Conservation (phyloP, 2,329 filamentous ascomycete genomes). For the Didymella arachidicola region DNA sequence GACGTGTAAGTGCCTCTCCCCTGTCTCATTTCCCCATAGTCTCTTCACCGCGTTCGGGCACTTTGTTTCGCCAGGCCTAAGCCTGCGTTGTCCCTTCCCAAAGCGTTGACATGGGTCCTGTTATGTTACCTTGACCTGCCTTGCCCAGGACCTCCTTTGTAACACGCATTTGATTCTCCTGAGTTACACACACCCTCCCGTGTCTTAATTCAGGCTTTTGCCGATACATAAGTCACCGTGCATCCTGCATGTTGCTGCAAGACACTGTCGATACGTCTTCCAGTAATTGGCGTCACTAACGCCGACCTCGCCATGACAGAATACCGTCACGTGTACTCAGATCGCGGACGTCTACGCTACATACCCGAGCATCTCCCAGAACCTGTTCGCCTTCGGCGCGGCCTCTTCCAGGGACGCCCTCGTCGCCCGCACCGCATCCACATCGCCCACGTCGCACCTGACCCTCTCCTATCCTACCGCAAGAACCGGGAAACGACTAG, state of each 20-base stretch:
- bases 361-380: constrained; percentile 48
- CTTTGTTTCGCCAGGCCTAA: constrained; percentile 43
- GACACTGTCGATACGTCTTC: constrained; percentile 18
- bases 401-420: constrained; percentile 59
- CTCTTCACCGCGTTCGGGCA: constrained; percentile 30
- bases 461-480: constrained; percentile 43
- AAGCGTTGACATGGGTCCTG: constrained; percentile 43
- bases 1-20: constrained; percentile 38
- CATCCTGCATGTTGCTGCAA: constrained; percentile 27
- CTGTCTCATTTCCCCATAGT: constrained; percentile 47
- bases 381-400: constrained; percentile 34
- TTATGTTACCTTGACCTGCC: constrained; percentile 42
- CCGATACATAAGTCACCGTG: constrained; percentile 32
- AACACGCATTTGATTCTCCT: constrained; percentile 41
- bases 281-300: constrained; percentile 42
- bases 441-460: constrained; percentile 60
- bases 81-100: constrained; percentile 35
- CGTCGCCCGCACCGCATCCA: constrained; percentile 65
- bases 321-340: constrained; percentile 48
- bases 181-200: constrained; percentile 38
- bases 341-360: constrained; percentile 50
- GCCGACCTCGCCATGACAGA: constrained; percentile 49
- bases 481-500: constrained; percentile 43
- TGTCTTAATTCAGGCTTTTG: constrained; percentile 25
- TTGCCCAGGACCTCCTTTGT: constrained; percentile 47